A percentile compares a stretch with the other conserved stretches of the same genome.
phyloP scores from a whole-genome alignment of 169 alveolate genomes.

The Plasmodium adleri region DNA sequence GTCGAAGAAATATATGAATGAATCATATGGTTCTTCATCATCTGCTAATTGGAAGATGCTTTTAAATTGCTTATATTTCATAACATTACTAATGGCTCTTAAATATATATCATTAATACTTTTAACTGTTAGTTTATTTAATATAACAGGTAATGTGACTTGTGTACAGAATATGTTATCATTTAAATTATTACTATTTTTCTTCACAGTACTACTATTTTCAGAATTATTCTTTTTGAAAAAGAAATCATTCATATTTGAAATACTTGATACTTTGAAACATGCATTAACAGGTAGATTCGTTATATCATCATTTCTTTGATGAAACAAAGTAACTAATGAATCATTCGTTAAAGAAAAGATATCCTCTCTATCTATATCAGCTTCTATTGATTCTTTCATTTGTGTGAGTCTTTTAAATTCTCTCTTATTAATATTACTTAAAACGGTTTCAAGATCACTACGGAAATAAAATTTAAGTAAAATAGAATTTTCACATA shows the following conservation, averaged over 20 bases:
- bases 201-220: not conserved
- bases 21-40: conserved; percentile 12
- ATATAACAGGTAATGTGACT: conserved; percentile 37
- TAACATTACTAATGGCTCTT: conserved; percentile 41
- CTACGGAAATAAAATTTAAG: conserved; percentile 16
- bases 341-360: conserved; percentile 58
- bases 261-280: conserved; percentile 10
- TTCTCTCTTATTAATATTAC: conserved; percentile 24
- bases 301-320: conserved; percentile 24
- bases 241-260: conserved; percentile 13
- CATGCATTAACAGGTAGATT: conserved; percentile 30
- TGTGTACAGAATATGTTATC: conserved; percentile 36
- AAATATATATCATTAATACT: conserved; percentile 52
- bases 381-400: conserved; percentile 24
- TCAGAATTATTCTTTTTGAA: not conserved
- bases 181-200: not conserved
- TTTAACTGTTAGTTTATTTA: conserved; percentile 11
- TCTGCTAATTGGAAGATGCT: not conserved
- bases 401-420: conserved; percentile 22
- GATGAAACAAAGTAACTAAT: conserved; percentile 39
- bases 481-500: conserved; percentile 42
- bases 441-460: conserved; percentile 2
- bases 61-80: conserved; percentile 8
- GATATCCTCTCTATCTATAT: conserved; percentile 4
- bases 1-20: conserved; percentile 53